Conservation (phyloP, 306 rosid species). For the Sesbania bispinosa region DNA sequence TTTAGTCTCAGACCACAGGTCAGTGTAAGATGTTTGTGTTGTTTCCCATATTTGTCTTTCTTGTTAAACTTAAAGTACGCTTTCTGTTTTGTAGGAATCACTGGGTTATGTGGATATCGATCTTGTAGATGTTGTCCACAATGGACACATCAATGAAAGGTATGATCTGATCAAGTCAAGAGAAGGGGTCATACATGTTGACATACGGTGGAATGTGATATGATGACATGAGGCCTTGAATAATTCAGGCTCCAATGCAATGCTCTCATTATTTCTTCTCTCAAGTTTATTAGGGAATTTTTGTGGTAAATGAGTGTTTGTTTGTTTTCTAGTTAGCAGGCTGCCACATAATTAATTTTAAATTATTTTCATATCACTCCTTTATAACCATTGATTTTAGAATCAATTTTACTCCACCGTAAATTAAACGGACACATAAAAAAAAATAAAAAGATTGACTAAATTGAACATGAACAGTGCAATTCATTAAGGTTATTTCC, state of each 20-base stretch:
- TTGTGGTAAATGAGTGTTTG: neutral
- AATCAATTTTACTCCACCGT: too few relatives aligned
- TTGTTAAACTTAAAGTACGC: neutral
- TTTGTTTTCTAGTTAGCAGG: too few relatives aligned
- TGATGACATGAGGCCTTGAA: neutral
- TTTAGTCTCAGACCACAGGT: neutral
- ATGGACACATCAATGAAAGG: conserved; percentile 26
- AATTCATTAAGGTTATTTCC: too few relatives aligned
- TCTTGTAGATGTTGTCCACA: conserved; percentile 25
- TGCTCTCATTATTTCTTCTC: neutral
- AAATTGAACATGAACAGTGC: too few relatives aligned
- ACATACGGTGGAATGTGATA: conserved; percentile 22
- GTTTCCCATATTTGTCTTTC: neutral
- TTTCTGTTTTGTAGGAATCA: neutral
- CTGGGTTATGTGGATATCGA: neutral
- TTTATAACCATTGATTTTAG: too few relatives aligned
- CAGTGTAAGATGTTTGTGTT: neutral
- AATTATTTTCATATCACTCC: too few relatives aligned
- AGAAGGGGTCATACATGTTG: conserved; percentile 25
- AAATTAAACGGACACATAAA: neutral
- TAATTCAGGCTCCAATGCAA: neutral
- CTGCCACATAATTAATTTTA: too few relatives aligned
- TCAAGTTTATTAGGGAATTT: neutral
- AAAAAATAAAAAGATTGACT: neutral
- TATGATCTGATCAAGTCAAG: conserved; percentile 31